Evolutionary conservation across 176 grass and related monocot genomes (phyloP).

Genomic region (Avena eriantha): DNA sequence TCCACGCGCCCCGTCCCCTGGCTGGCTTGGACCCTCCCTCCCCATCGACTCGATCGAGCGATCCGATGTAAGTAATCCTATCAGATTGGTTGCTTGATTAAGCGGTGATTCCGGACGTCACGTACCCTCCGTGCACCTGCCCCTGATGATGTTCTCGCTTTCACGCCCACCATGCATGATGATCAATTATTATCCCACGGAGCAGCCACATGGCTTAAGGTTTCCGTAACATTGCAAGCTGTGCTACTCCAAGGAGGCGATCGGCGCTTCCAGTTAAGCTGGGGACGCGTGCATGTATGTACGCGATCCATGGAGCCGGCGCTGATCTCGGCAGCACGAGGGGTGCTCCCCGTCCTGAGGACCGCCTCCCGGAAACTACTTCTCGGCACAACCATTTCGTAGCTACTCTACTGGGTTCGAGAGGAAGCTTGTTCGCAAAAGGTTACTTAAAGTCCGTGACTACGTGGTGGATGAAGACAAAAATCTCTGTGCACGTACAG

Average conservation of each 20-base stretch:
- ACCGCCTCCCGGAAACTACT: conserved; percentile 29
- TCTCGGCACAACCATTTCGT: background rate
- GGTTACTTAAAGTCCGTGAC: background rate
- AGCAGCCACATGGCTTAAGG: too few species aligned
- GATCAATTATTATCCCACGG: background rate
- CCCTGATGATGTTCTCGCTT: background rate
- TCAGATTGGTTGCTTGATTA: background rate
- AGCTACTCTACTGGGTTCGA: background rate
- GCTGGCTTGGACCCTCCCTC: background rate
- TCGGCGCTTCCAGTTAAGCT: background rate
- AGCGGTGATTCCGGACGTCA: background rate
- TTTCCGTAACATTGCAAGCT: too few species aligned
- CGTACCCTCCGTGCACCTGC: background rate
- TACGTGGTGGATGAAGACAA: background rate
- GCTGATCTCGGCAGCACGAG: conserved; percentile 41
- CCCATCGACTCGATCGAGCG: background rate
- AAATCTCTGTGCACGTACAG: background rate
- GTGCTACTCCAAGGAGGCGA: too few species aligned
- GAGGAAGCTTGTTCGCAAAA: background rate
- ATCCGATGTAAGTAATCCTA: background rate
- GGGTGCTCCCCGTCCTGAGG: conserved; percentile 44
- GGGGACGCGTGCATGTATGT: conserved; percentile 34
- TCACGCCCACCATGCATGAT: background rate
- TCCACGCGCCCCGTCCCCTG: background rate
- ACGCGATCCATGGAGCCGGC: conserved; percentile 44